Evolutionary conservation across 371 early-diverging fungal genomes (phyloP), one percentile per base, ranked within the genome.

Genomic region (Syncephalastrum racemosum): DNA sequence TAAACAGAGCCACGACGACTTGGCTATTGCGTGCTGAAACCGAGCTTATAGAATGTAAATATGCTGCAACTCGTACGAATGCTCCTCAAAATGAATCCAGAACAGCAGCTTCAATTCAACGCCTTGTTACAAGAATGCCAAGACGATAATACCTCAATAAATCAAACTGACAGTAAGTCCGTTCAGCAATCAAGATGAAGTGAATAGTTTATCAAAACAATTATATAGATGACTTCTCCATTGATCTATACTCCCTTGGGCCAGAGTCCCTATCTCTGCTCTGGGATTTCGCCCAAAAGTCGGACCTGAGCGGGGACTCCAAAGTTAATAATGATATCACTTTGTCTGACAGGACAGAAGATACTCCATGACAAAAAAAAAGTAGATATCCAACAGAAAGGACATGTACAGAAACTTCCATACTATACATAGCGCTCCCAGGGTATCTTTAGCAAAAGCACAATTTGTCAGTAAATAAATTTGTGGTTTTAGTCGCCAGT

Each of bases 181-280:
- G 57, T 16, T 19, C n/a, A n/a, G 18, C 13, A 48, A 18, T 46
- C 14, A 14, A 41, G 8, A 23, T 27, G 18, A 41, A 19, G 23
- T 39, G 10, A 31, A n/a, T n/a, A 7, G 7, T 53, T n/a, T n/a
- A n/a, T n/a, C n/a, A n/a, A n/a, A n/a, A 44, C 40, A 12, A n/a
- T 42, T 1, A n/a, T 1, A n/a, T 44, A 78, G 79, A 67, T 24
- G 75, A 72, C 51, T 60, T 78, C 15, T 58, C 72, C 10, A 47
- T 78, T 4, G 79, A 78, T 56, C 59, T 78, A 4, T 78, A 78
- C 54, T 74, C 75, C 12, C 45, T 78, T 3, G 79, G 79, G 2
- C 69, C 75, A 8, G 66, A 65, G 2, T 22, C 67, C 20, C 36
- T 78, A n/a, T 63, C 53, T 13, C 56, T 50, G 27, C 44, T 78